Evolutionary conservation across 768 basidiomycete genomes (phyloP), one percentile per base, ranked within the genome.

Genomic region (Tulasnella sp.): DNA sequence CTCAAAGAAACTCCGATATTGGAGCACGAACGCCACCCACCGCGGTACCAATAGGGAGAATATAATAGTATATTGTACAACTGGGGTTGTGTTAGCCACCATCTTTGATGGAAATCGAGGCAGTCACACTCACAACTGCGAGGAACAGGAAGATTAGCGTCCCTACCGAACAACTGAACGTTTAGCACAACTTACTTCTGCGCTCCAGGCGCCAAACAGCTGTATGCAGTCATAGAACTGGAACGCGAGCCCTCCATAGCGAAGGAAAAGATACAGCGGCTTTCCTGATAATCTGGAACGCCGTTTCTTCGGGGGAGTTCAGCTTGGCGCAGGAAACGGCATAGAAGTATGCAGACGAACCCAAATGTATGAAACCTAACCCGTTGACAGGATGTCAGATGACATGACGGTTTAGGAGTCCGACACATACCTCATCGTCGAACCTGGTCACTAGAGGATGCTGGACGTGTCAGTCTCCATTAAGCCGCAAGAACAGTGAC

Each of bases 211-310:
- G 67, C 75, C 75, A 22, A 76, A 49, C 22, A 40, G 68, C 37
- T 37, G 36, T 3, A 69, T 69, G 39, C 64, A 76, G 42, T 76
- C 75, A 40, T 40, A 76, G n/a, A 76, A 38, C 40, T 76, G 75
- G 38, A 45, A 76, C 19, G 68, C 68, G 58, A 68, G 7, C n/a
- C 75, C 75, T 38, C 25, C 67, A 49, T 76, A 76, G 11, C 75
- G 75, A 36, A 76, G 36, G 75, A 76, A 76, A 22, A 76, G 15
- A 45, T 76, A 76, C 1, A 76, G 39, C 34, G 75, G 75, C 31
- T 76, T 76, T 39, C 75, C 75, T 40, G 75, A 64, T 31, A 74
- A 52, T 25, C 37, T 74, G 15, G 73, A 74, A 37, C 73, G 73
- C 49, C 73, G 73, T 58, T 54, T 29, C 52, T 58, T 39, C 36